Base-by-base conservation (phyloP, 2,329 filamentous ascomycete species). In the Paracoccidioides brasiliensis region DNA sequence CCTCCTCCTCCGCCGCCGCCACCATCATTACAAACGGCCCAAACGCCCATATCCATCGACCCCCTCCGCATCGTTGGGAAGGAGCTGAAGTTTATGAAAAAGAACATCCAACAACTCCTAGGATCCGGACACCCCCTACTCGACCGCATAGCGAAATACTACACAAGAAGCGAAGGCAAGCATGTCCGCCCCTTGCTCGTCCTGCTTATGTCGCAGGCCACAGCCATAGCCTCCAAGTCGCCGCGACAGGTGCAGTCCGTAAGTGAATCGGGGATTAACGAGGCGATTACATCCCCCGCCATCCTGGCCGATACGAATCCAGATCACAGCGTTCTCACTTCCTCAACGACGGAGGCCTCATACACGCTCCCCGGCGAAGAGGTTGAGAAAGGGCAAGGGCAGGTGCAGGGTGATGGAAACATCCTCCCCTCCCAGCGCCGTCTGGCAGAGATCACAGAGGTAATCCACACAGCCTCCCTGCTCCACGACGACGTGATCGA, bases 401-500 rank as follows among this genome's bases (percentile, higher is more conserved):
- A 22, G 22, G 22, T 43, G 67, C 67, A 22, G 22, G 22, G 22
- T 22, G 22, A 22, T 22, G 2, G 22, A 22, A 22, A 74, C 62
- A 93, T 98, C 62, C 82, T 97, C 22, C 91, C 93, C n/a, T 86
- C 89, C 15, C 93, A 98, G 69, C 80, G 91, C 61, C 84, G 93
- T 32, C 78, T 98, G 41, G 93, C 93, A 53, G 93, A 98, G 72
- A 97, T 98, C 66, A 93, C 91, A 2, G 93, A 98, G 72, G 79
- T 98, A 55, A 97, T 98, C 61, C 93, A 98, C 72, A 97, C 93
- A 0, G 90, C 93, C 0, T 97, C 91, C 1, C 80, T 98, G 15
- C 82, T 98, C 12, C 93, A 98, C 72, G 93, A 98, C 78, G 93
- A 98, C 73, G 93, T 98, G 35, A 95, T 98, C 67, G 93, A 98